phyloP scores from a whole-genome alignment of 2,329 filamentous ascomycete genomes.

The Coniochaeta ligniaria region DNA sequence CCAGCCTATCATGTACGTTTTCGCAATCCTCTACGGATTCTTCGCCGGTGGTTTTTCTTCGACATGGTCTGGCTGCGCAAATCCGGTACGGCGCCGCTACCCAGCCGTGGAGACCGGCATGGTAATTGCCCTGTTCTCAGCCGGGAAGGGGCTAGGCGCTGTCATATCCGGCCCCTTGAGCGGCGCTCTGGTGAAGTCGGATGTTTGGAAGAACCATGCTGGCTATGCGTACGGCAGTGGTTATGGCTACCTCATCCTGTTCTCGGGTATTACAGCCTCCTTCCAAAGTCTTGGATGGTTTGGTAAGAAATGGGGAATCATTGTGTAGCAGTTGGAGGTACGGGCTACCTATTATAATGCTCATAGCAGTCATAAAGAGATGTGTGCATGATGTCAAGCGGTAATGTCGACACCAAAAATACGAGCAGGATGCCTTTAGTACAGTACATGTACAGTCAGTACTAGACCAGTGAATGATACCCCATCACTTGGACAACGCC shows the following conservation, averaged over 20 bases:
- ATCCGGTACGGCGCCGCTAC: conserved; percentile 34
- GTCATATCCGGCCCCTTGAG: conserved; percentile 11
- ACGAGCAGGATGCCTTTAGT: too few relatives aligned
- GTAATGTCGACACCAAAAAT: too few relatives aligned
- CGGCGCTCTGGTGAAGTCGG: conserved; percentile 6
- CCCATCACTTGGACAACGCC: too few relatives aligned
- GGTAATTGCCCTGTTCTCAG: conserved; percentile 42
- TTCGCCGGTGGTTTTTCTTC: conserved; percentile 47
- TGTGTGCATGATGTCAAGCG: too few relatives aligned
- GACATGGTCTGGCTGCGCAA: conserved; percentile 38
- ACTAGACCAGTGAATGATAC: too few relatives aligned
- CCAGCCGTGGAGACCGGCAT: conserved; percentile 45
- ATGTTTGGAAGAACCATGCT: conserved; percentile 1
- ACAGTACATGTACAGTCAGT: too few relatives aligned
- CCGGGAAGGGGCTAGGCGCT: conserved; percentile 35
- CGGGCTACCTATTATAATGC: too few relatives aligned
- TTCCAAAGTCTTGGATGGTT: conserved; percentile 3
- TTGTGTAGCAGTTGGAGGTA: background rate
- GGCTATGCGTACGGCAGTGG: conserved; percentile 2
- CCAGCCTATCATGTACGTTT: conserved; percentile 34
- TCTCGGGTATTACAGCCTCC: conserved; percentile 3
- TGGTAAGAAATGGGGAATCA: background rate
- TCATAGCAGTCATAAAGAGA: too few relatives aligned
- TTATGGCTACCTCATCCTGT: conserved; percentile 2
- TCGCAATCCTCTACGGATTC: conserved; percentile 44